Evolutionary conservation across 169 alveolate species (phyloP).

Genomic region (Plasmodium yoelii): DNA sequence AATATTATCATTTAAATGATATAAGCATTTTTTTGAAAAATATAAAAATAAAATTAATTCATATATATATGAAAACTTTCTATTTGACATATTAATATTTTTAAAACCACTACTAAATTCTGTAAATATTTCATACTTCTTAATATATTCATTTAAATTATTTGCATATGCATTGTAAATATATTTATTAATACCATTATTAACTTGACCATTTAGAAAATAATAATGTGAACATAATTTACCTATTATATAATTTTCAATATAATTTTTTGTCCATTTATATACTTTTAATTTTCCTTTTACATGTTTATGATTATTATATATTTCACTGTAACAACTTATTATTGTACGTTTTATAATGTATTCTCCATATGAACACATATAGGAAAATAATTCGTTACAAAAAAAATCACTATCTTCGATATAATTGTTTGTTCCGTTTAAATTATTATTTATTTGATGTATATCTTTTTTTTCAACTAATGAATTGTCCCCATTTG

Average conservation of each 20-base stretch:
- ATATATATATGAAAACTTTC: constrained; percentile 58
- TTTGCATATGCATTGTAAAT: constrained; percentile 16
- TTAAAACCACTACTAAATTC: constrained; percentile 71
- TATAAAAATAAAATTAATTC: constrained; percentile 46
- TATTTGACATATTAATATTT: constrained; percentile 38
- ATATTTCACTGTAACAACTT: constrained; percentile 43
- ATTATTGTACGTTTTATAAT: constrained; percentile 50
- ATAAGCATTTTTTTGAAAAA: constrained; percentile 42
- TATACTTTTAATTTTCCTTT: constrained; percentile 48
- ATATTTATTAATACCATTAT: not conserved
- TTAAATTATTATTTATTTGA: not conserved
- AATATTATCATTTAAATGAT: constrained; percentile 56
- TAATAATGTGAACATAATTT: constrained; percentile 10
- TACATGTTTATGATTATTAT: not conserved
- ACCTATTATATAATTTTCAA: constrained; percentile 12
- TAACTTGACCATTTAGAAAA: constrained; percentile 14
- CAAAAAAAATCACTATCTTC: constrained; percentile 24
- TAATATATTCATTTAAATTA: constrained; percentile 9
- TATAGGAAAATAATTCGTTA: constrained; percentile 37
- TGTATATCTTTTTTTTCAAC: not conserved
- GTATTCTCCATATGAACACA: constrained; percentile 62
- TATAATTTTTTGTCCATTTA: constrained; percentile 22
- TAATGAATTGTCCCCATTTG: not conserved
- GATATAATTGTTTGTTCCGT: not conserved
- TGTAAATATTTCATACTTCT: constrained; percentile 27